Evolutionary conservation across 1,284 basidiomycete genomes (phyloP).

Genomic region (Irpex sp.): DNA sequence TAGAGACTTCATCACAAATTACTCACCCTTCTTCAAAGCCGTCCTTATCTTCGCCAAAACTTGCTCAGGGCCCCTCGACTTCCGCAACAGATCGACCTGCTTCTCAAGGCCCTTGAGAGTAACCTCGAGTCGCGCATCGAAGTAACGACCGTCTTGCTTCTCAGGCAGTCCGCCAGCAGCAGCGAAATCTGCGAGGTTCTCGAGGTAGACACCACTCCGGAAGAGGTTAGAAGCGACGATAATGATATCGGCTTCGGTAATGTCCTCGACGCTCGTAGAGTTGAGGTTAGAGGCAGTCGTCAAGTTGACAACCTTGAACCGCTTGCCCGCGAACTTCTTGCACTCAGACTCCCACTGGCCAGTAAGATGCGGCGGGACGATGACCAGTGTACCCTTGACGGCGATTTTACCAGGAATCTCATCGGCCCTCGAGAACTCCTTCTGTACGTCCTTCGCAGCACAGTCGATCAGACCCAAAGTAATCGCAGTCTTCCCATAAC

Average conservation of each 20-base stretch:
- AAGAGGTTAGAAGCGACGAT: conserved; percentile 87
- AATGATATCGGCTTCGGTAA: conserved; percentile 83
- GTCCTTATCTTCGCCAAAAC: conserved; percentile 62
- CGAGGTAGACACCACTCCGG: conserved; percentile 73
- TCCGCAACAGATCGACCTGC: conserved; percentile 63
- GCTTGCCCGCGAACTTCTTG: conserved; percentile 71
- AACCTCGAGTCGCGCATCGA: conserved; percentile 73
- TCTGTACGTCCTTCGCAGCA: conserved; percentile 51
- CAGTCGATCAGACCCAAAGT: conserved; percentile 86
- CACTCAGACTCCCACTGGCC: conserved; percentile 90
- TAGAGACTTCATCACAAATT: not conserved
- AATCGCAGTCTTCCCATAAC: conserved; percentile 96
- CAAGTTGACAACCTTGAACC: conserved; percentile 69
- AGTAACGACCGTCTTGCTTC: conserved; percentile 78
- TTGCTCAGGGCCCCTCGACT: conserved; percentile 49
- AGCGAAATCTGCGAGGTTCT: conserved; percentile 69
- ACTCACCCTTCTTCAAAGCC: conserved; percentile 52
- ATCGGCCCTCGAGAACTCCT: conserved; percentile 45
- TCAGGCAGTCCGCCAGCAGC: conserved; percentile 62
- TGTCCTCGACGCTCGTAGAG: conserved; percentile 66
- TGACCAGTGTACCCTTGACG: conserved; percentile 76
- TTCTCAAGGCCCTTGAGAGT: conserved; percentile 52
- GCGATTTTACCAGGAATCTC: conserved; percentile 66
- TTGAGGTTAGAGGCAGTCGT: conserved; percentile 76
- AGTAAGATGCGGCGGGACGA: conserved; percentile 89